These are phyloP conservation scores for Saccharum spontaneum DNA, from an alignment of 176 grass and related monocot species.

Conservation along the genomic window DNA sequence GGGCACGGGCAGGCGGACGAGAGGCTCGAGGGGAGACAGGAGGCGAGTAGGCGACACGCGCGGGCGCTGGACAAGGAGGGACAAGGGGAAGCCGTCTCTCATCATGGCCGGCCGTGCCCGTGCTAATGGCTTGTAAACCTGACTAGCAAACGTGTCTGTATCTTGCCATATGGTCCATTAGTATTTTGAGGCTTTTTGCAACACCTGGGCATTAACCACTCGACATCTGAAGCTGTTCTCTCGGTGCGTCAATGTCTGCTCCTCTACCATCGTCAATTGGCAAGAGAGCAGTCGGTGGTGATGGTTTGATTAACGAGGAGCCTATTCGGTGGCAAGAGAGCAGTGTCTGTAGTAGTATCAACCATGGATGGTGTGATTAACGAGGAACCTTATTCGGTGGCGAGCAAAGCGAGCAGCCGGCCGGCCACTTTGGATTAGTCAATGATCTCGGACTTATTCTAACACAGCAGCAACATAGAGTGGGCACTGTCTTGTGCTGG, in stretches of 20 bases:
- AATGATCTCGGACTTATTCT: background rate
- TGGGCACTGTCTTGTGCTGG: background rate
- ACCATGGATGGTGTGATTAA: no score
- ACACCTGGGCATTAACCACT: no score
- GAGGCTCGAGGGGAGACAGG: background rate
- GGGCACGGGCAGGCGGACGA: background rate
- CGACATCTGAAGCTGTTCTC: background rate
- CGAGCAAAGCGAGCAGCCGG: constrained; percentile 5
- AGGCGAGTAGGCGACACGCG: constrained; percentile 14
- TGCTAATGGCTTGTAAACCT: background rate
- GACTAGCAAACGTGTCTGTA: background rate
- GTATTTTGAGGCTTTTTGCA: no score
- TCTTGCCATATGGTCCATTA: no score
- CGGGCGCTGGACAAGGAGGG: background rate
- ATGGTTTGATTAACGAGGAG: no score
- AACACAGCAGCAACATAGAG: background rate
- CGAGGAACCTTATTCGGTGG: background rate
- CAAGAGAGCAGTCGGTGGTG: background rate
- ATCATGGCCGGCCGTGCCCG: constrained; percentile 21
- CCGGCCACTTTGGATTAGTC: background rate
- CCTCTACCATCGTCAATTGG: background rate
- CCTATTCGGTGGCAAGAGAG: background rate
- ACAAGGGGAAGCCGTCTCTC: constrained; percentile 13
- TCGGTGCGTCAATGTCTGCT: background rate
- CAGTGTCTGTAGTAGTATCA: background rate